Evolutionary conservation across 495 filamentous ascomycete species (phyloP), one percentile per base, ranked within the genome.

Genomic region (Penicillium diatomitis): DNA sequence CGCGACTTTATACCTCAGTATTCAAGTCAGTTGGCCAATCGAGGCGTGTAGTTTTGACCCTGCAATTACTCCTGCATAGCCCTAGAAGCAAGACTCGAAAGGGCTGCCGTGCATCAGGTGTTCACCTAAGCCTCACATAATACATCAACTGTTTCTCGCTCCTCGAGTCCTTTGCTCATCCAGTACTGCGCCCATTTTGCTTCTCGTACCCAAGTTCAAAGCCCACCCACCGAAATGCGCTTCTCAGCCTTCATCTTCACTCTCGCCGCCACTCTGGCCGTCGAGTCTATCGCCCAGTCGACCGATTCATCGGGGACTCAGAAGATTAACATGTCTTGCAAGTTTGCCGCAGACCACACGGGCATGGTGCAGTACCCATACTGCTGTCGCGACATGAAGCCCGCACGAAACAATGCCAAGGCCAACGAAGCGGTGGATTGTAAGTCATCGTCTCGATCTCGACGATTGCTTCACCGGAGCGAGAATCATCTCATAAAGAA

Each of bases 361-460:
- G 61, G 61, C 32, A 60, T 70, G 54, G 29, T 69, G 31, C 68
- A 71, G 54, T 32, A 54, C 20, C 58, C 68, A 9, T 73, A 58
- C 56, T 73, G 70, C 56, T 73, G 70, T 46, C 63, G 64, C 33
- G 55, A 57, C 27, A 46, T 65, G 47, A 34, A 33, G 8, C 44
- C 58, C 3, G 55, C 57, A 8, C 32, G 40, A 43, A 34, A 58
- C 53, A 60, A 63, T n/a, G 37, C 57, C 10, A 51, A 62, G 42
- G 53, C 54, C 7, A 65, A 63, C 38, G 55, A 61, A 46, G 64
- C 62, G 8, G 10, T 44, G 33, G 51, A 66, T 44, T 68, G 67
- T 68, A 58, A 31, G 64, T 57, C 44, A 20, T 20, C 20, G 20
- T 20, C 2, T 20, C 20, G 20, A 20, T 20, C 20, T 20, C 20